Percentiles rank a stretch among this genome's conserved stretches.
These are phyloP conservation scores for Chlamydomonas sphaeroides DNA, from an alignment of 139 green algal genomes.

Conservation along the genomic window DNA sequence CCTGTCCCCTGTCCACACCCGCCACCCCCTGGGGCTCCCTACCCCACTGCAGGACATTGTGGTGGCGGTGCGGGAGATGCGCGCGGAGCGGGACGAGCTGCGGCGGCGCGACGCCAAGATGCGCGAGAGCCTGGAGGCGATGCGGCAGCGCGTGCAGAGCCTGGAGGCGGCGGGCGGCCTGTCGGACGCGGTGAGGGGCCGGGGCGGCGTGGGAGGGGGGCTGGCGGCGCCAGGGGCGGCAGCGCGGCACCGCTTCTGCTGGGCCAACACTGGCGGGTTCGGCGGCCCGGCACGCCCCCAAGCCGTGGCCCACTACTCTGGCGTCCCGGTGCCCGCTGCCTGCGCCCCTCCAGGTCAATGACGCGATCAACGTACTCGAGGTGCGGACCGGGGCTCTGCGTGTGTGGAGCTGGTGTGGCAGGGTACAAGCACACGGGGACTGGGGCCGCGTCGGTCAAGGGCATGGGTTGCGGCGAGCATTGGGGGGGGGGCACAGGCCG, in stretches of 20 bases:
- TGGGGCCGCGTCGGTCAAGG: no score
- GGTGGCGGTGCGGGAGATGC: slow-evolving; percentile 18
- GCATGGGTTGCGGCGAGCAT: no score
- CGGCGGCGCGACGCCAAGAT: slow-evolving; percentile 27
- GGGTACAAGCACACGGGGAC: no score
- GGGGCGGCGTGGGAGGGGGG: background rate
- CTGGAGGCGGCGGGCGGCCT: slow-evolving; percentile 32
- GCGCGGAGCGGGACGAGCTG: slow-evolving; percentile 54
- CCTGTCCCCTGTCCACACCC: no score
- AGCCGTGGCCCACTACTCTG: no score
- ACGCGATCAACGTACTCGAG: slow-evolving; percentile 4
- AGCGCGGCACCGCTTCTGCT: background rate
- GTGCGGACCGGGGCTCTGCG: background rate
- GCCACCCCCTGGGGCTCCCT: no score
- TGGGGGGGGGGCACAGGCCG: no score
- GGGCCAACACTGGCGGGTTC: no score
- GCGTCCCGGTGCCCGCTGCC: no score
- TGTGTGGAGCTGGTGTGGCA: background rate
- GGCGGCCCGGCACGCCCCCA: no score
- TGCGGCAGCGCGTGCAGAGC: background rate
- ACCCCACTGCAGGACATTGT: slow-evolving; percentile 23
- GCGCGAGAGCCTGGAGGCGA: background rate
- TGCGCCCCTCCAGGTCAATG: slow-evolving; percentile 1
- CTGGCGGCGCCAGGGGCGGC: background rate
- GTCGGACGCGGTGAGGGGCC: background rate